A percentile compares a stretch with the other conserved stretches of the same genome.
Conservation (phyloP, 352 stramenopile species). For the Pythium phragmiticola region DNA sequence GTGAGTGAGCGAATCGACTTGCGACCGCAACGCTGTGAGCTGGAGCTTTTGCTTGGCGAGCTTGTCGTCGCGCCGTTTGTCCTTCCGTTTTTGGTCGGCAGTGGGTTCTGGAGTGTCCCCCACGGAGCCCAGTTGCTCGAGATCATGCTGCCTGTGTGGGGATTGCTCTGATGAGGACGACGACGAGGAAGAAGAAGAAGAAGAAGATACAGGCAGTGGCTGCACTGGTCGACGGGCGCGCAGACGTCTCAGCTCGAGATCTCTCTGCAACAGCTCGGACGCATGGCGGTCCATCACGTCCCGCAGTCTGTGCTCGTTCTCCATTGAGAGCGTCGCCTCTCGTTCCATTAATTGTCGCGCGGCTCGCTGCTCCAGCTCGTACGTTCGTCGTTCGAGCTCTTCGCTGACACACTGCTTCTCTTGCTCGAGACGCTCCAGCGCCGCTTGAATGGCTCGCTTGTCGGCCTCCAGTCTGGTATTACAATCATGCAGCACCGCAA, state of each 20-base stretch:
- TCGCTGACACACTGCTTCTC: constrained; percentile 14
- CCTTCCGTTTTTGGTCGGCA: not conserved
- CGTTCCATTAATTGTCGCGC: constrained; percentile 32
- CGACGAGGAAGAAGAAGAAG: constrained; percentile 26
- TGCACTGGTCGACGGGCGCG: constrained; percentile 1
- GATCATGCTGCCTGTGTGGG: constrained; percentile 18
- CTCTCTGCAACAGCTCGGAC: constrained; percentile 32
- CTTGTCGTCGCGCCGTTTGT: constrained; percentile 29
- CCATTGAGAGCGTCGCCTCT: constrained; percentile 36
- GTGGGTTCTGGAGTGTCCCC: constrained; percentile 1
- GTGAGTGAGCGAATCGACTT: constrained; percentile 38
- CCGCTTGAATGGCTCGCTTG: constrained; percentile 9
- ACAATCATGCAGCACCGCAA: constrained; percentile 18
- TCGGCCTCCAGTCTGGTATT: constrained; percentile 15
- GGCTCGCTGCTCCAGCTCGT: constrained; percentile 34
- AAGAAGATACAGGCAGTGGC: constrained; percentile 4
- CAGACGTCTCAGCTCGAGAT: constrained; percentile 23
- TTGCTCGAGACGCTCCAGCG: constrained; percentile 16
- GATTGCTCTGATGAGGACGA: constrained; percentile 24
- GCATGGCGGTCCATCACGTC: constrained; percentile 45
- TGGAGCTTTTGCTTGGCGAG: constrained; percentile 45
- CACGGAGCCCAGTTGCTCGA: constrained; percentile 17
- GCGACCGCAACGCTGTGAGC: constrained; percentile 33
- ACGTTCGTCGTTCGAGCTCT: constrained; percentile 21
- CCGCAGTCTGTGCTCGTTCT: constrained; percentile 36